Conservation (phyloP, 352 stramenopile genomes). For the Globisporangium okanoganense region DNA sequence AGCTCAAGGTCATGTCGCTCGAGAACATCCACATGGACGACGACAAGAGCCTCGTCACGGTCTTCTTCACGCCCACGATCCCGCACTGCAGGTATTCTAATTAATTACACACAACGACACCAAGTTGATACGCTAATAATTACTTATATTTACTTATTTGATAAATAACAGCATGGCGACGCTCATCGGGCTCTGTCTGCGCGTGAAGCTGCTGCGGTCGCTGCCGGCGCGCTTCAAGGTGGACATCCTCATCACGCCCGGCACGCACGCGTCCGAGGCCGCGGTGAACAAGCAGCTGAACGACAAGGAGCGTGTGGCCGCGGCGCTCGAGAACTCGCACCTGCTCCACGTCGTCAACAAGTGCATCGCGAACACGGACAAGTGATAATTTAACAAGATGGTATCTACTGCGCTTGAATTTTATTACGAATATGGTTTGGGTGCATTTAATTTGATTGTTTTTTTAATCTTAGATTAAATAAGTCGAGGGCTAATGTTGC, state of each 20-base stretch:
- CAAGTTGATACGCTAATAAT: neutral
- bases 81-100: conserved; percentile 94
- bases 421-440: neutral
- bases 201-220: conserved; percentile 95
- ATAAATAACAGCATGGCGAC: conserved; percentile 95
- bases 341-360: conserved; percentile 96
- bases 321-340: conserved; percentile 95
- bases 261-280: conserved; percentile 93
- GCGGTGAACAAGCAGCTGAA: conserved; percentile 97
- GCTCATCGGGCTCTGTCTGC: conserved; percentile 94
- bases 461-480: neutral
- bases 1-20: conserved; percentile 91
- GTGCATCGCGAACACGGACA: conserved; percentile 92
- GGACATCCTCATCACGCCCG: conserved; percentile 91
- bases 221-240: conserved; percentile 93
- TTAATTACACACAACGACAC: neutral
- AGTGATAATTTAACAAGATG: conserved; percentile 37
- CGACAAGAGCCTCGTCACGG: conserved; percentile 59
- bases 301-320: conserved; percentile 95
- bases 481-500: neutral
- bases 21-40: conserved; percentile 91
- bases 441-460: neutral
- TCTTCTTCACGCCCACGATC: conserved; percentile 94
- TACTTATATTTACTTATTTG: too few relatives aligned
- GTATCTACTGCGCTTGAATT: too few relatives aligned